Conservation (phyloP, 495 filamentous ascomycete species). For the Penicillium subrubescens region DNA sequence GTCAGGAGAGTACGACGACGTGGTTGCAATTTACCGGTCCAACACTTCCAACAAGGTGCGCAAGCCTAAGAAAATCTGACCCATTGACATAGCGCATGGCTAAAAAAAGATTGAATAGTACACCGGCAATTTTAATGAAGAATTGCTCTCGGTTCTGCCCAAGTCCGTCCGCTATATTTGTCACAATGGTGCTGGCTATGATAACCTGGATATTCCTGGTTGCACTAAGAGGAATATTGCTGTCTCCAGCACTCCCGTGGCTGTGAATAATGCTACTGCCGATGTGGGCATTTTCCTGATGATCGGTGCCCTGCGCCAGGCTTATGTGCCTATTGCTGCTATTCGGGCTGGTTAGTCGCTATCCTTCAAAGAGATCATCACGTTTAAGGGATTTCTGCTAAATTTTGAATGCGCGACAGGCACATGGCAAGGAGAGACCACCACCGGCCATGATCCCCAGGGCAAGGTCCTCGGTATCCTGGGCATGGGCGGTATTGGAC, state of each 20-base stretch:
- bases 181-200: constrained; percentile 87
- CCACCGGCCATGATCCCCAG: constrained; percentile 66
- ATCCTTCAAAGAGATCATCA: background rate
- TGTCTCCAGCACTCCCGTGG: constrained; percentile 67
- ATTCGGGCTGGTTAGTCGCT: constrained; percentile 57
- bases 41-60: constrained; percentile 59
- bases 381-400: background rate
- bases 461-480: constrained; percentile 77
- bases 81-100: background rate
- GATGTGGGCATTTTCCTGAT: constrained; percentile 73
- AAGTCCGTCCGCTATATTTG: constrained; percentile 72
- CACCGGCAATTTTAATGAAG: constrained; percentile 61
- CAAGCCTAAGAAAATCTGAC: background rate
- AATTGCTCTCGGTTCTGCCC: constrained; percentile 63
- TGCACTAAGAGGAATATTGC: constrained; percentile 63
- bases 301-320: constrained; percentile 67
- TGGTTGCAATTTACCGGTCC: constrained; percentile 60
- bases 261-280: constrained; percentile 71
- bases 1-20: constrained; percentile 57
- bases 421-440: constrained; percentile 53
- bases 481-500: constrained; percentile 84
- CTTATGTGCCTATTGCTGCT: constrained; percentile 62
- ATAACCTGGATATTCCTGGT: constrained; percentile 74
- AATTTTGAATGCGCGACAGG: constrained; percentile 26
- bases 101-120: constrained; percentile 36